phyloP scores from a whole-genome alignment of 306 rosid species.

The Ammopiptanthus mongolicus region DNA sequence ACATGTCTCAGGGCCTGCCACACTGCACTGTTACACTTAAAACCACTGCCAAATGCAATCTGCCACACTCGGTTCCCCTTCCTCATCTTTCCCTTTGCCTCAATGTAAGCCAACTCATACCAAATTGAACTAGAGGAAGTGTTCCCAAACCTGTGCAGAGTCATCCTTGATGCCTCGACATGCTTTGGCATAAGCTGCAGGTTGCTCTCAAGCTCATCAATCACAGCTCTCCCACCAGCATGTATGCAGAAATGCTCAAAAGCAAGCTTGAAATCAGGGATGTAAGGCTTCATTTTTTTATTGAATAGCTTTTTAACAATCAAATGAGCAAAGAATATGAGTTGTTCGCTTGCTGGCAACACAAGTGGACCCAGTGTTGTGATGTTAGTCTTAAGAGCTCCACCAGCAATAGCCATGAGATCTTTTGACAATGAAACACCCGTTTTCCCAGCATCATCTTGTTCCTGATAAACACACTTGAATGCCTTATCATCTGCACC shows the following conservation, averaged over 20 bases:
- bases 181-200: slow-evolving; percentile 51
- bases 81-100: slow-evolving; percentile 50
- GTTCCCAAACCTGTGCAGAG: slow-evolving; percentile 67
- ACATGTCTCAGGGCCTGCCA: slow-evolving; percentile 65
- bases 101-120: slow-evolving; percentile 65
- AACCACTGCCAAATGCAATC: slow-evolving; percentile 67
- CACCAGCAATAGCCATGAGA: slow-evolving; percentile 65
- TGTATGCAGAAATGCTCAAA: slow-evolving; percentile 73
- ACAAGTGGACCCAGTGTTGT: slow-evolving; percentile 61
- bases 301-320: slow-evolving; percentile 39
- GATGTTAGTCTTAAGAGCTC: slow-evolving; percentile 54
- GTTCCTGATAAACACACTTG: slow-evolving; percentile 50
- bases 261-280: slow-evolving; percentile 65
- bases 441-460: slow-evolving; percentile 49
- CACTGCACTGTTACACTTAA: slow-evolving; percentile 71
- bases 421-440: slow-evolving; percentile 61
- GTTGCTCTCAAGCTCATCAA: slow-evolving; percentile 68
- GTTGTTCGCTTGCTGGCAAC: slow-evolving; percentile 56
- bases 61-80: slow-evolving; percentile 61
- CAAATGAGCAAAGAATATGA: slow-evolving; percentile 41
- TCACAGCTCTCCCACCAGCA: slow-evolving; percentile 67
- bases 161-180: slow-evolving; percentile 66
- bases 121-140: slow-evolving; percentile 68
- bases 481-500: slow-evolving; percentile 63
- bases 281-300: slow-evolving; percentile 38